Percentiles rank a stretch among this genome's conserved stretches.
phyloP scores from a whole-genome alignment of 495 filamentous ascomycete species.

The Massariosphaeria phaeospora region DNA sequence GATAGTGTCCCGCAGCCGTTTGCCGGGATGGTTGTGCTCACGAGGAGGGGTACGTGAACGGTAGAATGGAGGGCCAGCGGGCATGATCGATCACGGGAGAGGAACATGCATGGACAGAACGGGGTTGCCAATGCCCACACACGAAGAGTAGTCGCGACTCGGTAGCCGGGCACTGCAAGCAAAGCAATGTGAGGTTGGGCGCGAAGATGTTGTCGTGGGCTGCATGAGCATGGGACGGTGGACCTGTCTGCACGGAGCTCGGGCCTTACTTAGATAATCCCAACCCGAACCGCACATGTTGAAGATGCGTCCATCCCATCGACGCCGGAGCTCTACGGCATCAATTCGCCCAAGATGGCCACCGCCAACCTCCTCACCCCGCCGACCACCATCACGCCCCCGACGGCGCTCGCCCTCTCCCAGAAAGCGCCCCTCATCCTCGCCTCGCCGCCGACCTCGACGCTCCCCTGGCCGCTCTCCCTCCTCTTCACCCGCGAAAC shows the following conservation, averaged over 20 bases:
- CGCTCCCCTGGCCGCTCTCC: constrained; percentile 47
- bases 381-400: constrained; percentile 39
- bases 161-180: too few relatives aligned
- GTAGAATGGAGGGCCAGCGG: constrained; percentile 16
- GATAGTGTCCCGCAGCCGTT: background rate
- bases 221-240: too few relatives aligned
- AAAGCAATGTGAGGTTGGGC: too few relatives aligned
- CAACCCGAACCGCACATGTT: background rate
- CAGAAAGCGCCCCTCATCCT: constrained; percentile 73
- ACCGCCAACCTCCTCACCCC: constrained; percentile 36
- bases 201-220: too few relatives aligned
- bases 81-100: too few relatives aligned
- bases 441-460: constrained; percentile 46
- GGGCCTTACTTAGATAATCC: too few relatives aligned
- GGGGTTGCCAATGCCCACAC: too few relatives aligned
- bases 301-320: background rate
- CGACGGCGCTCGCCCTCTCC: constrained; percentile 61
- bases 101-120: too few relatives aligned
- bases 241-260: too few relatives aligned
- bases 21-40: background rate
- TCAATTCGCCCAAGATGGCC: constrained; percentile 31
- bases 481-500: constrained; percentile 57
- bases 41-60: constrained; percentile 27
- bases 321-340: too few relatives aligned
- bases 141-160: too few relatives aligned